Conservation (phyloP, 2,329 filamentous ascomycete species). For the Penicillium sp. region DNA sequence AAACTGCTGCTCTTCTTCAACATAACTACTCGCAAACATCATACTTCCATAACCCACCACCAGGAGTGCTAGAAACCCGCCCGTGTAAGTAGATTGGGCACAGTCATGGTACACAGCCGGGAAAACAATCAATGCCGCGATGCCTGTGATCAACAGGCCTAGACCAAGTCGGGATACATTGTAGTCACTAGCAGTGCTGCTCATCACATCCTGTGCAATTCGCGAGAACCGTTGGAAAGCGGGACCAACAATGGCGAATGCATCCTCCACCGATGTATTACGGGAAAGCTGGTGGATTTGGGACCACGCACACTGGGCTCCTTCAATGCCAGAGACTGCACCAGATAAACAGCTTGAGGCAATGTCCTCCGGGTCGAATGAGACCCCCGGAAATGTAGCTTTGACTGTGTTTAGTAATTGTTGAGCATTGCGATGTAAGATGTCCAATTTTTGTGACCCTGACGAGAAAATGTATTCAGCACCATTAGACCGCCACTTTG, state of each 20-base stretch:
- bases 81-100: conserved; percentile 28
- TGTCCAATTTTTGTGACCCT: conserved; percentile 59
- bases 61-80: conserved; percentile 49
- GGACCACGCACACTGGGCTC: conserved; percentile 71
- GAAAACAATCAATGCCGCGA: conserved; percentile 46
- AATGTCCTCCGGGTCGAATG: conserved; percentile 41
- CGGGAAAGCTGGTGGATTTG: conserved; percentile 26
- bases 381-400: conserved; percentile 65
- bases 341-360: conserved; percentile 22
- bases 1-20: conserved; percentile 97
- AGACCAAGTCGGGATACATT: conserved; percentile 57
- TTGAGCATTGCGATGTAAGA: conserved; percentile 74
- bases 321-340: conserved; percentile 45
- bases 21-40: conserved; percentile 98
- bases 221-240: conserved; percentile 60
- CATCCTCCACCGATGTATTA: conserved; percentile 3
- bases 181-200: conserved; percentile 90
- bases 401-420: conserved; percentile 78
- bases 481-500: no score
- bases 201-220: conserved; percentile 76
- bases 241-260: conserved; percentile 22
- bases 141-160: conserved; percentile 37
- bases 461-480: neutral
- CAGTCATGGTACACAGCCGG: conserved; percentile 30
- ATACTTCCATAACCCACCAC: conserved; percentile 71